Conservation (phyloP, 192 early-diverging fungal species). For the Chytriomyces confervae region DNA sequence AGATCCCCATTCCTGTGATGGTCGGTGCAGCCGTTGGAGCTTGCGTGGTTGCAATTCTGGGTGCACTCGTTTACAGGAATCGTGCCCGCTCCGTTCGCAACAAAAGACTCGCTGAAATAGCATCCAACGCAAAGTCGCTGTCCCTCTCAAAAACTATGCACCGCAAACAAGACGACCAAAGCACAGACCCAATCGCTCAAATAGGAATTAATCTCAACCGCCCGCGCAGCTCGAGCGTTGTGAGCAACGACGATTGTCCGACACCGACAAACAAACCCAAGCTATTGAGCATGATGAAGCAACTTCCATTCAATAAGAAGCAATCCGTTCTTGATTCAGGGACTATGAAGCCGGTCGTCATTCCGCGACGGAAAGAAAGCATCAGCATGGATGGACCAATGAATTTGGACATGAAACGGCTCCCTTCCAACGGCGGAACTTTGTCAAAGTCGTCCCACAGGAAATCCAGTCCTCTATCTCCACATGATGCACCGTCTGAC, state of each 20-base stretch:
- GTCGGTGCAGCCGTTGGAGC: background rate
- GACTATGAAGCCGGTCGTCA: background rate
- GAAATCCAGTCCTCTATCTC: background rate
- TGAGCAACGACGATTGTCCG: background rate
- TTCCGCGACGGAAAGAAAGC: constrained; percentile 2
- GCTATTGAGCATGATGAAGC: background rate
- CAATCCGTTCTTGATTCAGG: background rate
- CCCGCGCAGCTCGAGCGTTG: background rate
- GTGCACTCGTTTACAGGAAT: background rate
- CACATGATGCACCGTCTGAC: background rate
- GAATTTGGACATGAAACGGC: background rate
- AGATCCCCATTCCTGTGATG: background rate
- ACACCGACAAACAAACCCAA: constrained; percentile 3
- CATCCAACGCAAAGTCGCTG: background rate
- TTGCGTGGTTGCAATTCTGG: background rate
- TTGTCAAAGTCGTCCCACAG: background rate
- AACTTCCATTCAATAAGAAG: background rate
- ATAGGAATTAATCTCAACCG: constrained; percentile 1
- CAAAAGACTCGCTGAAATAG: background rate
- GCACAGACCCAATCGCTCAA: constrained; percentile 13
- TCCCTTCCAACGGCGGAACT: background rate
- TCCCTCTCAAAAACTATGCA: background rate
- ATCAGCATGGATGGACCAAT: background rate
- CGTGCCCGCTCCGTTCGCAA: background rate
- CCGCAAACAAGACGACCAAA: background rate